A percentile compares a stretch with the other conserved stretches of the same genome.
Conservation (phyloP, 2,329 filamentous ascomycete species). For the Claviceps pusilla region DNA sequence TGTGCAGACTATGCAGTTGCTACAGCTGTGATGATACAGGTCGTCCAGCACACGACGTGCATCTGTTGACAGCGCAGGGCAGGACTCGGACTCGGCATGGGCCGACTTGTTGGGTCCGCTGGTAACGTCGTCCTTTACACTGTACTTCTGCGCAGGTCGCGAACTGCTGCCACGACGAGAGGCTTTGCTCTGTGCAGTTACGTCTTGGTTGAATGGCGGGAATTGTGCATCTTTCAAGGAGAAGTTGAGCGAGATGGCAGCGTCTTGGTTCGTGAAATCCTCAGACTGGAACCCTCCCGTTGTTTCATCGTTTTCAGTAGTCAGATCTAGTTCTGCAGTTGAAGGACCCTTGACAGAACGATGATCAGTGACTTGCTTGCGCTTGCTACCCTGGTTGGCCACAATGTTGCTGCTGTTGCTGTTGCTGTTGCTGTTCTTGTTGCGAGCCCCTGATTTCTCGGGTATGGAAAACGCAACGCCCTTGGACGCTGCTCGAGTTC, state of each 20-base stretch:
- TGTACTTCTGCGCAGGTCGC: conserved; percentile 13
- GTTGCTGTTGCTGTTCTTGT: conserved; percentile 7
- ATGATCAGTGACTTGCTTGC: conserved; percentile 11
- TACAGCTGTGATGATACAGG: conserved; percentile 38
- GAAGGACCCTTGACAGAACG: conserved; percentile 4
- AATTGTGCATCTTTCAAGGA: conserved; percentile 9
- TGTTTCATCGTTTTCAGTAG: conserved; percentile 21
- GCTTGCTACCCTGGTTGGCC: conserved; percentile 29
- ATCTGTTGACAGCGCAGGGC: conserved; percentile 34
- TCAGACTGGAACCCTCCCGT: conserved; percentile 20
- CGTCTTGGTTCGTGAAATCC: conserved; percentile 20
- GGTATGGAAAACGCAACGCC: conserved; percentile 27
- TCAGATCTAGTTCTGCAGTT: conserved; percentile 12
- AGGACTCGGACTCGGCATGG: conserved; percentile 17
- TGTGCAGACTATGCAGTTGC: conserved; percentile 42
- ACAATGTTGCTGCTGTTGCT: conserved; percentile 13
- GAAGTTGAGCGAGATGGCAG: conserved; percentile 18
- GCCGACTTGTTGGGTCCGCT: conserved; percentile 11
- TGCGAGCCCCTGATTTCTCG: conserved; percentile 16
- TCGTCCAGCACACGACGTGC: conserved; percentile 38
- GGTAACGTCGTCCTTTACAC: conserved; percentile 11
- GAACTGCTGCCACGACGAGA: conserved; percentile 13
- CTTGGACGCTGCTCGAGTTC: conserved; percentile 10
- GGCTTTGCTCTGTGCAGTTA: conserved; percentile 13
- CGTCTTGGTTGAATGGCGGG: conserved; percentile 4